Conservation (phyloP, 2,329 filamentous ascomycete species). For the Neopestalotiopsis clavispora region DNA sequence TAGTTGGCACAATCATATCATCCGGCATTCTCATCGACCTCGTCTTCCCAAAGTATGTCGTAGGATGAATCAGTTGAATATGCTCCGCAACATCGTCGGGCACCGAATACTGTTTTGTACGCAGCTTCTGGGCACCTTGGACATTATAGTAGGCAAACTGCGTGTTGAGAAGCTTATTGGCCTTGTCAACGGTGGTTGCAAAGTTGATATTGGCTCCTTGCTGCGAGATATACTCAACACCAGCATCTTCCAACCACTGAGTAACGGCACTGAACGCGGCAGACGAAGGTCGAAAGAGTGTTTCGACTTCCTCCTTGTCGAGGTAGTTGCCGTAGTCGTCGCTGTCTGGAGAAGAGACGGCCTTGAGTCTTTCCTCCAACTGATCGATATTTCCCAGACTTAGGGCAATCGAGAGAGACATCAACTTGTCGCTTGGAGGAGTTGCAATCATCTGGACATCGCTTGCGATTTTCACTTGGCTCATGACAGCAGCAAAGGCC, state of each 20-base stretch:
- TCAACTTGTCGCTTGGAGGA: constrained; percentile 18
- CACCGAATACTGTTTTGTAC: constrained; percentile 26
- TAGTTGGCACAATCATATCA: not conserved
- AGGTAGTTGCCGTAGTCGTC: constrained; percentile 30
- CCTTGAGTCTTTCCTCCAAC: constrained; percentile 26
- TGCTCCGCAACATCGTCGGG: constrained; percentile 34
- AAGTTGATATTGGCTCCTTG: constrained; percentile 31
- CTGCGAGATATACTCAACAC: constrained; percentile 22
- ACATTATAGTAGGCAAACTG: constrained; percentile 36
- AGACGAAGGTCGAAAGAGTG: constrained; percentile 26
- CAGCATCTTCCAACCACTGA: constrained; percentile 27
- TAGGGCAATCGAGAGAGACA: constrained; percentile 32
- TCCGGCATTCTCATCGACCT: constrained; percentile 19
- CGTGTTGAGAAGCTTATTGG: constrained; percentile 34
- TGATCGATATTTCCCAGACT: constrained; percentile 30
- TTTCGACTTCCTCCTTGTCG: constrained; percentile 26
- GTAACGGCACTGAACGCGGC: constrained; percentile 26
- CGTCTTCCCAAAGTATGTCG: constrained; percentile 45
- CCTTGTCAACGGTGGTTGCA: constrained; percentile 29
- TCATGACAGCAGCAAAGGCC: constrained; percentile 21
- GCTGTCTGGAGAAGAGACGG: constrained; percentile 29
- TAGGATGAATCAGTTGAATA: constrained; percentile 47
- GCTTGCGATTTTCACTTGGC: constrained; percentile 17
- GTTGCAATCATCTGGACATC: constrained; percentile 15
- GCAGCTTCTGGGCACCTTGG: constrained; percentile 37